A percentile compares a stretch with the other conserved stretches of the same genome.
Conservation (phyloP, 2,329 filamentous ascomycete species). For the Grosmannia clavigera region DNA sequence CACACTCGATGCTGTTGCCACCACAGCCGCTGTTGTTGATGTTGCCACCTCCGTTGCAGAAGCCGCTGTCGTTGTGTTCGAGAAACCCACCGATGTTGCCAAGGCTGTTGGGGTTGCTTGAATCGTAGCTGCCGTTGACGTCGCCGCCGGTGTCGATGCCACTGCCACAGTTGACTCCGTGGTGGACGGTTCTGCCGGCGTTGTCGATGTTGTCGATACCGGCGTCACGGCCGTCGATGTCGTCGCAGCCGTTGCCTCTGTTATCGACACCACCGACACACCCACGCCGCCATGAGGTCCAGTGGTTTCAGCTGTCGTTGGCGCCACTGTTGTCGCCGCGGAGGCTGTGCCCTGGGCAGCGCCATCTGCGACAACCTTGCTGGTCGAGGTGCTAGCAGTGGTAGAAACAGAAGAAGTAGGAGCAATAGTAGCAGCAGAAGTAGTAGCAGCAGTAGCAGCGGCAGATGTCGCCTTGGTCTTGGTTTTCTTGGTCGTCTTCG, state of each 20-base stretch:
- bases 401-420: background rate
- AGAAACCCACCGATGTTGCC: background rate
- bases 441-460: background rate
- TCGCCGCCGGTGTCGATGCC: background rate
- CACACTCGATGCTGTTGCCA: background rate
- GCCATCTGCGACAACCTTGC: background rate
- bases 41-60: background rate
- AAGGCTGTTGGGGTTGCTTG: background rate
- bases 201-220: too few species aligned
- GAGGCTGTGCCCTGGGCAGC: background rate
- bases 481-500: background rate
- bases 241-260: background rate
- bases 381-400: background rate
- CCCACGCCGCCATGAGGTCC: constrained; percentile 9
- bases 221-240: too few species aligned
- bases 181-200: background rate
- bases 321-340: background rate
- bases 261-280: constrained; percentile 12
- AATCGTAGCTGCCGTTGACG: too few species aligned
- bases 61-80: too few species aligned
- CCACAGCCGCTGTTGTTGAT: background rate
- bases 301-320: background rate
- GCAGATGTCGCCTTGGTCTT: background rate
- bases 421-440: background rate
- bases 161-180: background rate